phyloP scores from a whole-genome alignment of 1,139 yeast species.

The Hyphopichia pseudoburtonii region DNA sequence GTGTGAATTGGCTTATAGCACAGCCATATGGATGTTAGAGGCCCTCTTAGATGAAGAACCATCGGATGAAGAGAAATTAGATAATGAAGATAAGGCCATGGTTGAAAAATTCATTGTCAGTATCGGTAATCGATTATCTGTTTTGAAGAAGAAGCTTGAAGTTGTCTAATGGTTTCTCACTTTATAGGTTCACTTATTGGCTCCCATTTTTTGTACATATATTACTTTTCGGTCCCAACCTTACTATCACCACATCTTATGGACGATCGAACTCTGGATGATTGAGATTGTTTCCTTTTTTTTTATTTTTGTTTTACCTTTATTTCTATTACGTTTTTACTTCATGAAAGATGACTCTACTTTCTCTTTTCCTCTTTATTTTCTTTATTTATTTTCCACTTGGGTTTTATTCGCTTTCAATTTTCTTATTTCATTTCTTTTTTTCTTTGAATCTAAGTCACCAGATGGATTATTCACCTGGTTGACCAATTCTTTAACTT shows the following conservation, averaged over 20 bases:
- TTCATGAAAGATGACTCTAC: no score
- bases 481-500: no score
- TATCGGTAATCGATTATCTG: slow-evolving; percentile 66
- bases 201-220: no score
- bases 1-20: slow-evolving; percentile 86
- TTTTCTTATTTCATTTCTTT: not conserved
- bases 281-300: not conserved
- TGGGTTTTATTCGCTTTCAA: not conserved
- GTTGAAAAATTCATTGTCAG: slow-evolving; percentile 77
- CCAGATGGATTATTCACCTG: no score
- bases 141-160: slow-evolving; percentile 49
- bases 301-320: not conserved
- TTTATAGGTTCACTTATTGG: no score
- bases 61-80: slow-evolving; percentile 44
- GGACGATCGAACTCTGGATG: no score
- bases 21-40: slow-evolving; percentile 94
- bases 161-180: slow-evolving; percentile 7
- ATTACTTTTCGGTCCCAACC: no score
- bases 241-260: no score
- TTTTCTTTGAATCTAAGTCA: no score
- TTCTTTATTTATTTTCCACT: not conserved
- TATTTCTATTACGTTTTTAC: not conserved
- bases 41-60: slow-evolving; percentile 66
- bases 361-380: not conserved
- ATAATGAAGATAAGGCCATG: slow-evolving; percentile 67